Percentiles rank a stretch among this genome's conserved stretches.
These are phyloP conservation scores for Hevea brasiliensis DNA, from an alignment of 345 rosid species.

Conservation along the genomic window DNA sequence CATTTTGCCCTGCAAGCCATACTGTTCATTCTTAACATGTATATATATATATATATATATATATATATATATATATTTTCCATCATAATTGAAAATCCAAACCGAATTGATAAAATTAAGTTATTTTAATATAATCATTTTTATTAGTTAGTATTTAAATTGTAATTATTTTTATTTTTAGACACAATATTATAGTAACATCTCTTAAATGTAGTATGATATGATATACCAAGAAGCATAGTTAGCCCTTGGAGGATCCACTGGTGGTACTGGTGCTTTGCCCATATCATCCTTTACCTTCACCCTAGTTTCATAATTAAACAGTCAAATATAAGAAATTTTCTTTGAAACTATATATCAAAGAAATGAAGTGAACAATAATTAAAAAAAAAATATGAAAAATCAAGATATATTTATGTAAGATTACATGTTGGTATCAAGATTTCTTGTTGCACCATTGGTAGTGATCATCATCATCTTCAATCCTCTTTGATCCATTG, in stretches of 20 bases:
- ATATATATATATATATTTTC: too few relatives aligned
- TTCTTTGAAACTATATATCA: neutral
- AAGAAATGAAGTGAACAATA: neutral
- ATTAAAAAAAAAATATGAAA: too few relatives aligned
- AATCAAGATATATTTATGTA: neutral
- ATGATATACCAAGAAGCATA: conserved; percentile 37
- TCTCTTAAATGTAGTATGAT: too few relatives aligned
- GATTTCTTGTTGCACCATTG: conserved; percentile 2
- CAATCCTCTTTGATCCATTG: conserved; percentile 20
- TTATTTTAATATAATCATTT: too few relatives aligned
- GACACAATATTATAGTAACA: too few relatives aligned
- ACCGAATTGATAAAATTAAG: too few relatives aligned
- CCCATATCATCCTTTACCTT: conserved; percentile 21
- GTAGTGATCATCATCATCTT: neutral
- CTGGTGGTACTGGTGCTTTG: conserved; percentile 10
- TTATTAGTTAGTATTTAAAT: too few relatives aligned
- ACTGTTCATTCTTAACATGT: neutral
- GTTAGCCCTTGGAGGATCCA: conserved; percentile 33
- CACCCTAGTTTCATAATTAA: neutral
- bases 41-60: neutral
- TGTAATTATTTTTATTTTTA: too few relatives aligned
- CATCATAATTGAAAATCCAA: too few relatives aligned
- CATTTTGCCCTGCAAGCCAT: conserved; percentile 58
- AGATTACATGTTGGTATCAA: conserved; percentile 11
- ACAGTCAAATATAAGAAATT: neutral